Conservation (phyloP, 306 rosid species). For the Boehmeria nivea region DNA sequence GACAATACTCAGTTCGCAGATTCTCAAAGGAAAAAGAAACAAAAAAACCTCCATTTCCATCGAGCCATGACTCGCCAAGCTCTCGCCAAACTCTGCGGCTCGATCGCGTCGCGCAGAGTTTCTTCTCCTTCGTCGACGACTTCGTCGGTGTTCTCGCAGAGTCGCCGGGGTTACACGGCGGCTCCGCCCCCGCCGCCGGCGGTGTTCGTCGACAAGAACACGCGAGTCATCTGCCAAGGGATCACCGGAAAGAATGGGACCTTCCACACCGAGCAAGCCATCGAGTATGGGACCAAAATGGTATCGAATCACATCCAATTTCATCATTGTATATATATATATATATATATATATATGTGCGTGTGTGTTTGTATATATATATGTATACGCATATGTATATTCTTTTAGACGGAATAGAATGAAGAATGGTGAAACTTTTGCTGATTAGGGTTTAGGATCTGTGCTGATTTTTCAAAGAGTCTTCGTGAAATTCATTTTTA, state of each 20-base stretch:
- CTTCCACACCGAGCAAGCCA: constrained; percentile 95
- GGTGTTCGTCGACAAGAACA: constrained; percentile 91
- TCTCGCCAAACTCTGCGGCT: constrained; percentile 45
- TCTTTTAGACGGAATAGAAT: neutral
- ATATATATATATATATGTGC: neutral
- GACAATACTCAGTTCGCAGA: too few relatives aligned
- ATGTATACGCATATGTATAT: neutral
- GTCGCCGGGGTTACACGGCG: constrained; percentile 50
- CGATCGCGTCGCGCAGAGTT: constrained; percentile 47
- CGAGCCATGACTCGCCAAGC: constrained; percentile 64
- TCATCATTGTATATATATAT: neutral
- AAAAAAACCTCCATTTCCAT: neutral
- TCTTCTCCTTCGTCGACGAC: constrained; percentile 24
- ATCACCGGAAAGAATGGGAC: constrained; percentile 95
- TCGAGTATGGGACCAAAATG: constrained; percentile 98
- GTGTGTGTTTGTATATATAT: neutral
- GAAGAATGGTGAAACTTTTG: neutral
- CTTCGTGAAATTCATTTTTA: too few relatives aligned
- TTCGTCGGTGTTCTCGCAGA: constrained; percentile 15
- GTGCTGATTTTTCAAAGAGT: neutral
- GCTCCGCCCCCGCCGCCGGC: constrained; percentile 67
- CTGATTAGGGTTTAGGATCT: neutral
- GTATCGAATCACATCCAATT: constrained; percentile 25
- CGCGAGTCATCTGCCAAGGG: constrained; percentile 97
- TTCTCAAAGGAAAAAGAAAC: too few relatives aligned